A percentile compares a stretch with the other conserved stretches of the same genome.
Conservation (phyloP, 257 asterid genomes). For the Schizonepeta tenuifolia region DNA sequence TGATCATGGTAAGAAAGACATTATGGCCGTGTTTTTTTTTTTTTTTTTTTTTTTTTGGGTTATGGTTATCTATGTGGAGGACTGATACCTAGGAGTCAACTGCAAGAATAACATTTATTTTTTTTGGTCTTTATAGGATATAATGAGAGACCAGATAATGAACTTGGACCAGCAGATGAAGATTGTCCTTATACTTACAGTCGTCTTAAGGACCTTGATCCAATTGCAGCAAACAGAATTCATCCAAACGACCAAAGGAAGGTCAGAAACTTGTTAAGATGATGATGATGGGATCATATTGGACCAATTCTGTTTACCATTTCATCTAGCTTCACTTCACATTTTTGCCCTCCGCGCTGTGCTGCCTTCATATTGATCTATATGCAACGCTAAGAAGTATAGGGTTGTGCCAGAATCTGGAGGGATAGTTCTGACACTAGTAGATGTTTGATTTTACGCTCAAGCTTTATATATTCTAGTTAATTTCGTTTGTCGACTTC, state of each 20-base stretch:
- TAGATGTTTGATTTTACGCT: not conserved
- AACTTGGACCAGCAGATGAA: slow-evolving; percentile 36
- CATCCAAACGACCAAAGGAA: slow-evolving; percentile 92
- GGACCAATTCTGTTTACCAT: not conserved
- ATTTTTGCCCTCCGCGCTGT: not conserved
- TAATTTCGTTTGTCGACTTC: not conserved
- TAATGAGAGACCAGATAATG: slow-evolving; percentile 46
- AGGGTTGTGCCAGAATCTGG: not conserved
- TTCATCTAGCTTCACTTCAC: not conserved
- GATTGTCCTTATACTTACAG: slow-evolving; percentile 47
- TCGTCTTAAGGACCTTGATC: slow-evolving; percentile 75
- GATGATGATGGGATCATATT: not conserved
- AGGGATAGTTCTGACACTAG: not conserved
- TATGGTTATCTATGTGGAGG: slow-evolving; percentile 6
- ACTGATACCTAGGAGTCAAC: slow-evolving; percentile 1
- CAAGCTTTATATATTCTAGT: not conserved
- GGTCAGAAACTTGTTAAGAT: slow-evolving; percentile 48
- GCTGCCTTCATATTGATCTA: not conserved
- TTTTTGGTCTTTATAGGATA: slow-evolving; percentile 48
- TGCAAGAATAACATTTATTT: slow-evolving; percentile 18
- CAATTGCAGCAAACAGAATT: slow-evolving; percentile 80
- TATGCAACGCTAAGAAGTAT: not conserved
- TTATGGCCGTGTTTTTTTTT: slow-evolving; percentile 6
- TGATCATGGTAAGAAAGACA: slow-evolving; percentile 50
- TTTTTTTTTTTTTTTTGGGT: slow-evolving; percentile 5